A percentile compares a stretch with the other conserved stretches of the same genome.
phyloP scores from a whole-genome alignment of 116 monocot genomes.

The Papilionanthe hybrid region DNA sequence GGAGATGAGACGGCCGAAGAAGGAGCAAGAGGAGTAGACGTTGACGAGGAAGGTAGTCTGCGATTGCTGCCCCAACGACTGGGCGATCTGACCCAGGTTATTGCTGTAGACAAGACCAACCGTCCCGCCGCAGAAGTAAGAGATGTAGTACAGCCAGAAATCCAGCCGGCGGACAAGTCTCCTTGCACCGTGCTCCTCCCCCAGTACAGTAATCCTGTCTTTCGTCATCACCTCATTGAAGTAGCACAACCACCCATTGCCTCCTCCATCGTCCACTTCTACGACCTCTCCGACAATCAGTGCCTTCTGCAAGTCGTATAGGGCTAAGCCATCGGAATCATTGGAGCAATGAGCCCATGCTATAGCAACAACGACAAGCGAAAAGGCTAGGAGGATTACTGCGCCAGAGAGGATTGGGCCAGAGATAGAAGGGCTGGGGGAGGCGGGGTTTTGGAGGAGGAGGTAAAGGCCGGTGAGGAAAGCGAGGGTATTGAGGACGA shows the following conservation, averaged over 20 bases:
- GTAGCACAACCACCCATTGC: constrained; percentile 4
- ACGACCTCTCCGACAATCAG: neutral
- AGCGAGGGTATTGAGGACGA: constrained; percentile 53
- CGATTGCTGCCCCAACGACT: constrained; percentile 38
- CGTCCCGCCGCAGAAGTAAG: constrained; percentile 61
- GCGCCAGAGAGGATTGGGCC: constrained; percentile 39
- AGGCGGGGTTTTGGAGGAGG: constrained; percentile 38
- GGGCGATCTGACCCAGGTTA: constrained; percentile 59
- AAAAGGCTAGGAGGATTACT: constrained; percentile 41
- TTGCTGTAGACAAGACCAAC: constrained; percentile 64
- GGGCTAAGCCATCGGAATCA: too few relatives aligned
- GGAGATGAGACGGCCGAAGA: constrained; percentile 59
- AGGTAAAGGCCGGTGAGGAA: constrained; percentile 81
- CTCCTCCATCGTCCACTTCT: constrained; percentile 2
- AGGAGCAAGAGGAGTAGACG: constrained; percentile 59
- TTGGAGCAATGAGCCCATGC: constrained; percentile 18
- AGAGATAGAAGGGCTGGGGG: constrained; percentile 11
- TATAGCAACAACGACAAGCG: constrained; percentile 36
- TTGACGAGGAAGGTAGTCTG: constrained; percentile 32
- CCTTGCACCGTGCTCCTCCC: constrained; percentile 45
- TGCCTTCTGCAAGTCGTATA: constrained; percentile 1
- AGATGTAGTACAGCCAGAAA: constrained; percentile 55
- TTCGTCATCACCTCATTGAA: constrained; percentile 13
- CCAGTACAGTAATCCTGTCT: constrained; percentile 24
- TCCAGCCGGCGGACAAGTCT: constrained; percentile 34